Conservation (phyloP, 305 asterid genomes). For the Fraxinus albicans region DNA sequence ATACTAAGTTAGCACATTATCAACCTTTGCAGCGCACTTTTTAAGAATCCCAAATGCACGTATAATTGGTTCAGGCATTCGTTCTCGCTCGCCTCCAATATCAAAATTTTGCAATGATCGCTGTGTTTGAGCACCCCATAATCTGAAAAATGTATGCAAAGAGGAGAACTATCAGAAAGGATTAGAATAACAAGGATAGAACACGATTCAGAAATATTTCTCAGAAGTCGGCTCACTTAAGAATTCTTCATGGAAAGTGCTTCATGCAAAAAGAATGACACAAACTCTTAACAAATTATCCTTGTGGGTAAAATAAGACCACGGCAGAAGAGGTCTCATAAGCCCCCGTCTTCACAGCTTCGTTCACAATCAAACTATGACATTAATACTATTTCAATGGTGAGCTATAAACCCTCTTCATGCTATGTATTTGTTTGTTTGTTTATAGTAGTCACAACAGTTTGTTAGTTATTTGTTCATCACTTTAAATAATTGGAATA, state of each 20-base stretch:
- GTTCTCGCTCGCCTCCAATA: constrained; percentile 91
- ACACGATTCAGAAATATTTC: neutral
- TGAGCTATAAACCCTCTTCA: neutral
- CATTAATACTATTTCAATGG: constrained; percentile 13
- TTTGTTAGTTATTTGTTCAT: neutral
- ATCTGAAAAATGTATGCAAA: constrained; percentile 38
- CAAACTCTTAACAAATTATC: neutral
- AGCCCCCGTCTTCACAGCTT: neutral
- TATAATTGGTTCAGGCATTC: constrained; percentile 97
- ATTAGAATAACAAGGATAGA: neutral
- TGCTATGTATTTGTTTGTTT: constrained; percentile 2
- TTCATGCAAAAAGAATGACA: neutral
- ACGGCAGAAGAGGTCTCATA: neutral
- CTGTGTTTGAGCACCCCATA: constrained; percentile 99
- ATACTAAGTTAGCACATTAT: neutral
- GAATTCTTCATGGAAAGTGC: neutral
- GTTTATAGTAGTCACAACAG: neutral
- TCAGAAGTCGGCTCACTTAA: neutral
- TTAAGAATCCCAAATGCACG: constrained; percentile 93
- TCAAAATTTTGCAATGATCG: constrained; percentile 94
- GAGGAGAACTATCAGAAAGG: neutral
- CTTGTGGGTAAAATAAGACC: neutral
- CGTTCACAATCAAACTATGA: neutral
- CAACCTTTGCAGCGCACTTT: constrained; percentile 94
- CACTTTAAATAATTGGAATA: neutral